phyloP scores from a whole-genome alignment of 768 basidiomycete species.

The Psilocybe tampanensis region DNA sequence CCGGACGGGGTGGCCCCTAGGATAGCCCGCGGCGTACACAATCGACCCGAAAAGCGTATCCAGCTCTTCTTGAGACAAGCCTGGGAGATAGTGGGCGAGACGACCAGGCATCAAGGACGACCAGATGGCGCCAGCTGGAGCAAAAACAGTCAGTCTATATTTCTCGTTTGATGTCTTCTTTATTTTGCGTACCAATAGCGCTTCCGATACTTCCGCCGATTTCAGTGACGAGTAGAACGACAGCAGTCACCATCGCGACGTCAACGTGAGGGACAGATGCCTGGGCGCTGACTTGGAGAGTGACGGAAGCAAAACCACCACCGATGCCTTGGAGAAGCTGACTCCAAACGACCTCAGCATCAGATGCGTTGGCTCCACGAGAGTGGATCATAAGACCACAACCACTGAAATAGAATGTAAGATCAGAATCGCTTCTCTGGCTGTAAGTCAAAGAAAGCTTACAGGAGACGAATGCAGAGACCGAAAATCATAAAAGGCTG shows the following conservation, averaged over 20 bases:
- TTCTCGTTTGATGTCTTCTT: not conserved
- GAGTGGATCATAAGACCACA: conserved; percentile 73
- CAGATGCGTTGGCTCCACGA: conserved; percentile 58
- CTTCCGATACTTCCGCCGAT: conserved; percentile 68
- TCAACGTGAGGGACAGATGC: conserved; percentile 66
- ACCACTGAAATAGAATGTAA: conserved; percentile 38
- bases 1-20: conserved; percentile 58
- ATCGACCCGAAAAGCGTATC: conserved; percentile 58
- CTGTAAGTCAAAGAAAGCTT: no score
- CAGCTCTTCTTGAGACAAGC: conserved; percentile 42
- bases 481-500: conserved; percentile 56
- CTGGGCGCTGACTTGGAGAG: conserved; percentile 63
- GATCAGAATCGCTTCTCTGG: no score
- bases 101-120: conserved; percentile 65
- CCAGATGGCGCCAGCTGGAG: conserved; percentile 67
- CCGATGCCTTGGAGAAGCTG: conserved; percentile 78
- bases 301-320: conserved; percentile 66
- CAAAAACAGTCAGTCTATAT: not conserved
- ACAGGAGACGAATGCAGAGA: conserved; percentile 52
- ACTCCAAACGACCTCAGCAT: conserved; percentile 60
- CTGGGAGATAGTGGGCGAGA: conserved; percentile 57
- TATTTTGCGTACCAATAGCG: conserved; percentile 50
- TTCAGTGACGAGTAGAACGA: conserved; percentile 70
- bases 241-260: conserved; percentile 67
- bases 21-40: conserved; percentile 47